These are phyloP conservation scores for Coniochaeta sp. DNA, from an alignment of 2,329 filamentous ascomycete genomes.

Conservation along the genomic window DNA sequence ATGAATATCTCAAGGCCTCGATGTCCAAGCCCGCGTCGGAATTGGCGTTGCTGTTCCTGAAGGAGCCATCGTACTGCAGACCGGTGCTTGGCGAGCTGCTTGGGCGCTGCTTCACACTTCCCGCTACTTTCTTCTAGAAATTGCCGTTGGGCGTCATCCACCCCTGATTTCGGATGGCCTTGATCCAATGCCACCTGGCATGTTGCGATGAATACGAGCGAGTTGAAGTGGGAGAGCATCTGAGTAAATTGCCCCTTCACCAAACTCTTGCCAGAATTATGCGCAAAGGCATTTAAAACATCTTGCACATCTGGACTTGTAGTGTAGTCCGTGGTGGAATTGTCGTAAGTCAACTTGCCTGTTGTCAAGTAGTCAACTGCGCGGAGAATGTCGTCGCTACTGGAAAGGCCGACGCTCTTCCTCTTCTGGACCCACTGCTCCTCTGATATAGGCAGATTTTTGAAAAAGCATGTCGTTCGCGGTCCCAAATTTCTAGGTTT, in stretches of 20 bases:
- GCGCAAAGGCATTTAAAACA: not conserved
- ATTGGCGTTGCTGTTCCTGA: no score
- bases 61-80: no score
- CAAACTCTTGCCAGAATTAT: not conserved
- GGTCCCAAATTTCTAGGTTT: not conserved
- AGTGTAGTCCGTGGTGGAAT: not conserved
- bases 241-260: not conserved
- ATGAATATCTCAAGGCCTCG: no score
- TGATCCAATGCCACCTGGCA: not conserved
- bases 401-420: not conserved
- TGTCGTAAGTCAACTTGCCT: not conserved
- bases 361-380: not conserved
- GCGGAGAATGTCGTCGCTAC: not conserved
- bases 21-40: no score
- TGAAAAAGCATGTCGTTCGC: not conserved
- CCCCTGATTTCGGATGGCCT: not conserved
- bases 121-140: no score
- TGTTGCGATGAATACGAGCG: not conserved
- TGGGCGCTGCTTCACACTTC: no score
- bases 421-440: not conserved
- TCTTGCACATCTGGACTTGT: not conserved
- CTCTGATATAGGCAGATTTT: not conserved
- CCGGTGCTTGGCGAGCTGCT: no score
- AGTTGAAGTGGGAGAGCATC: not conserved
- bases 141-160: no score